Percentiles rank a stretch among this genome's conserved stretches.
Conservation (phyloP, 1,139 yeast genomes). For the Tardiomyces depauwii region DNA sequence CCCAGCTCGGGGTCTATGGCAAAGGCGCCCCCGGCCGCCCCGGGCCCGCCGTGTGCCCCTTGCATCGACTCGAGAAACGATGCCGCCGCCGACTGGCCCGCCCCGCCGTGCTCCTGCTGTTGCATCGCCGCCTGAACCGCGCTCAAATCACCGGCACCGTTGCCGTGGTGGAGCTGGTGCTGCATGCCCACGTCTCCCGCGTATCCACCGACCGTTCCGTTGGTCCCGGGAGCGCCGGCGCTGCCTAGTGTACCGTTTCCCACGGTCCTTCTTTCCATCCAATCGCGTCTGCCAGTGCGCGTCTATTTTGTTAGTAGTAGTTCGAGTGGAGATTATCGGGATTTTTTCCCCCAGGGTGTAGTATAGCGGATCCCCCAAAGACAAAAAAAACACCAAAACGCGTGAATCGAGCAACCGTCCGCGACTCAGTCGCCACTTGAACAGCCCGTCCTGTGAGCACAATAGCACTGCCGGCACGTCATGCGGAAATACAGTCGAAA, state of each 20-base stretch:
- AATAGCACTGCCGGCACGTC: too few relatives aligned
- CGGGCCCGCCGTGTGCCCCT: background rate
- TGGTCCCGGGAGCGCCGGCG: background rate
- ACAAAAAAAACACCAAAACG: too few relatives aligned
- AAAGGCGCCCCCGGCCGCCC: background rate
- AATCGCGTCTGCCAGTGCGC: too few relatives aligned
- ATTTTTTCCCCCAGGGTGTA: too few relatives aligned
- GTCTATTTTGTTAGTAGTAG: too few relatives aligned
- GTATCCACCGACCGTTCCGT: background rate
- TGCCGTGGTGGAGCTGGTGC: background rate
- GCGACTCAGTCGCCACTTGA: too few relatives aligned
- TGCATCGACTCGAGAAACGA: background rate
- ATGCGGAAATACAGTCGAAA: too few relatives aligned
- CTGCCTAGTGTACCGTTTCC: background rate
- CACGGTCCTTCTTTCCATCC: background rate
- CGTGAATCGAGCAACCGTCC: too few relatives aligned
- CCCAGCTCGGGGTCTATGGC: background rate
- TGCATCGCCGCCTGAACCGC: background rate
- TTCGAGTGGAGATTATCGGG: too few relatives aligned
- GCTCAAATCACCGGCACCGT: background rate
- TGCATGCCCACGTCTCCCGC: background rate
- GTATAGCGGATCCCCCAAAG: too few relatives aligned
- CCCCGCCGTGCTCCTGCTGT: background rate
- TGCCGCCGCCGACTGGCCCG: background rate
- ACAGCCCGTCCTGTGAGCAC: too few relatives aligned